phyloP scores from a whole-genome alignment of 352 stramenopile genomes.

The Pythium rishiriense region DNA sequence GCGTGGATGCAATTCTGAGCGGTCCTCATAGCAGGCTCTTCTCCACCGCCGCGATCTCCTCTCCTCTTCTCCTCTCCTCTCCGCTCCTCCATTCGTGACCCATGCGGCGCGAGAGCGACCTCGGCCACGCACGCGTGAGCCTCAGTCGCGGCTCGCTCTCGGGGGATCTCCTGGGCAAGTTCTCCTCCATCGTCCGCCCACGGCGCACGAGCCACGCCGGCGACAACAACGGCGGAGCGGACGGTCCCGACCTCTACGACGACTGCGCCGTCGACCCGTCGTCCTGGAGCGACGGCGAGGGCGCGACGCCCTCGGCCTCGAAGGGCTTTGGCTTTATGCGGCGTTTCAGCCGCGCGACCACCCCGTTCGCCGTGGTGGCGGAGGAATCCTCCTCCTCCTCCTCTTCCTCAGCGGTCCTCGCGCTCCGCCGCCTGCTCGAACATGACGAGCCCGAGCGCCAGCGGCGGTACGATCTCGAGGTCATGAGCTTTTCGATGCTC shows the following conservation, averaged over 20 bases:
- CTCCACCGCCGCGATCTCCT: neutral
- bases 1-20: neutral
- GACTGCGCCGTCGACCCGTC: neutral
- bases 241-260: neutral
- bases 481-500: slow-evolving; percentile 30
- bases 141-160: slow-evolving; percentile 37
- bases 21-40: neutral
- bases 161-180: slow-evolving; percentile 46
- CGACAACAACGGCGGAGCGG: slow-evolving; percentile 9
- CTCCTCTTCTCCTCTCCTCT: neutral
- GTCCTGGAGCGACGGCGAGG: neutral
- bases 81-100: neutral
- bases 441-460: slow-evolving; percentile 24
- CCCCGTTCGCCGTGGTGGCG: neutral
- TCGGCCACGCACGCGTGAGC: slow-evolving; percentile 7
- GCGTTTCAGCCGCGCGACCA: slow-evolving; percentile 26
- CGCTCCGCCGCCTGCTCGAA: slow-evolving; percentile 6
- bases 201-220: slow-evolving; percentile 41
- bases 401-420: neutral
- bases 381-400: neutral
- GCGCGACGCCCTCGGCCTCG: neutral
- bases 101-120: slow-evolving; percentile 29
- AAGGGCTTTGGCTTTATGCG: slow-evolving; percentile 18
- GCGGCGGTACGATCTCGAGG: slow-evolving; percentile 24
- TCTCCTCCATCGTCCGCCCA: slow-evolving; percentile 44